Percentiles rank a stretch among this genome's conserved stretches.
Conservation (phyloP, 306 rosid genomes). For the Cyamopsis tetragonoloba region DNA sequence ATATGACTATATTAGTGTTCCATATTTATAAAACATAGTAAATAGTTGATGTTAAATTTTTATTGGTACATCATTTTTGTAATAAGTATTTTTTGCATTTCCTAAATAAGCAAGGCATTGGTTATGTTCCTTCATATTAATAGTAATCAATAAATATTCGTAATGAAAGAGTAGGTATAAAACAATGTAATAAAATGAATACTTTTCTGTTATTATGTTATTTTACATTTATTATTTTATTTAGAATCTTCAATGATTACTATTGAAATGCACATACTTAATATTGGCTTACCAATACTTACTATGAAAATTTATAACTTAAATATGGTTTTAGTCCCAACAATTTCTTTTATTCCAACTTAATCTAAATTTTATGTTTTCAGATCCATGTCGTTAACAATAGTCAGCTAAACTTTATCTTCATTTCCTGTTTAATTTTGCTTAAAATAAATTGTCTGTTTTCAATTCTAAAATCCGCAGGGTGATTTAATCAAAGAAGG, state of each 20-base stretch:
- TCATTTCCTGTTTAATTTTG: conserved; percentile 1
- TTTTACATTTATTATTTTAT: neutral
- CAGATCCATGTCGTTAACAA: neutral
- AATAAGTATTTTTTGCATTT: no score
- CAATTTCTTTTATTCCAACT: no score
- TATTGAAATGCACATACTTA: neutral
- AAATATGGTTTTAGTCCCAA: no score
- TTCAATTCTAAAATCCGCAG: conserved; percentile 42
- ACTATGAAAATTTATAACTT: neutral
- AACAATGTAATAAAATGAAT: neutral
- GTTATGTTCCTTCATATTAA: neutral
- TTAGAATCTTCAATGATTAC: neutral
- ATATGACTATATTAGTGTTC: no score
- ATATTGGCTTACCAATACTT: neutral
- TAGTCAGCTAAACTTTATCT: no score
- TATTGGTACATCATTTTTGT: no score
- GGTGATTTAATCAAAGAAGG: conserved; percentile 84
- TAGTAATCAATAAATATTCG: neutral
- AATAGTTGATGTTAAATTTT: no score
- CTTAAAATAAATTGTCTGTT: conserved; percentile 11
- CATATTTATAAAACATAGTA: no score
- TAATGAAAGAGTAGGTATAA: neutral
- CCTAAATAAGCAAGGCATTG: neutral
- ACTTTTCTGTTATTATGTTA: neutral
- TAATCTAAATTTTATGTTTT: neutral